Base-by-base conservation (phyloP, 2,329 filamentous ascomycete genomes). In the Chaetomiaceae sp. region DNA sequence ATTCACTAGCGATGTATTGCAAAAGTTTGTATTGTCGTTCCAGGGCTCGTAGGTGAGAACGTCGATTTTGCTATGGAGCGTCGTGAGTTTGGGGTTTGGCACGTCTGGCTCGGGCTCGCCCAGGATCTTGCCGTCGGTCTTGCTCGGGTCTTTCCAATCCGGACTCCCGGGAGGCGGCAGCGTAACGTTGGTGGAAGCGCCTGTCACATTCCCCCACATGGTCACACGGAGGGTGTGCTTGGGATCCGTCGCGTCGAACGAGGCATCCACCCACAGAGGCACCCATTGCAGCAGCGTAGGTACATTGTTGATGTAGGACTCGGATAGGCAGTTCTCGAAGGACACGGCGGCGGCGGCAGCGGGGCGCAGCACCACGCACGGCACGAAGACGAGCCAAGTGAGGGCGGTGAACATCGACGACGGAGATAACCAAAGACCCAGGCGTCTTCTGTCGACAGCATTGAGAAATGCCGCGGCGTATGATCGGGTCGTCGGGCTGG, bases 141-240 rank as follows among this genome's bases (percentile, higher is more conserved):
- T 66, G 32, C 78, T 79, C 1, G 75, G 65, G 65, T 94, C 75
- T 2, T 61, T 67, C 88, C 90, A 89, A 42, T 75, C 71, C 0
- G 80, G 69, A 65, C 82, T 78, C 61, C 78, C 69, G 16, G 78
- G 70, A 0, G 80, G 63, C 30, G 89, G 90, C 48, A 90, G 79
- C 2, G 70, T 55, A n/a, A 74, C 72, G 11, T 71, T 65, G 2
- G 76, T 75, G 40, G 79, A 76, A 46, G 85, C 82, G 42, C 94
- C 94, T 8, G 86, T 88, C 27, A 97, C 90, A 69, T 97, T 96
- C 47, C 91, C 92, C 74, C 90, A 97, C 42, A 96, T 80, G 1
- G 84, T 94, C 51, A 96, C 74, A 58, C 81, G 83, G 44, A 99
- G 76, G 36, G 78, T 81, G 65, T 91, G 82, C 46, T 73, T 77